Evolutionary conservation across 2,329 filamentous ascomycete genomes (phyloP).

Genomic region (Fusarium domesticum): DNA sequence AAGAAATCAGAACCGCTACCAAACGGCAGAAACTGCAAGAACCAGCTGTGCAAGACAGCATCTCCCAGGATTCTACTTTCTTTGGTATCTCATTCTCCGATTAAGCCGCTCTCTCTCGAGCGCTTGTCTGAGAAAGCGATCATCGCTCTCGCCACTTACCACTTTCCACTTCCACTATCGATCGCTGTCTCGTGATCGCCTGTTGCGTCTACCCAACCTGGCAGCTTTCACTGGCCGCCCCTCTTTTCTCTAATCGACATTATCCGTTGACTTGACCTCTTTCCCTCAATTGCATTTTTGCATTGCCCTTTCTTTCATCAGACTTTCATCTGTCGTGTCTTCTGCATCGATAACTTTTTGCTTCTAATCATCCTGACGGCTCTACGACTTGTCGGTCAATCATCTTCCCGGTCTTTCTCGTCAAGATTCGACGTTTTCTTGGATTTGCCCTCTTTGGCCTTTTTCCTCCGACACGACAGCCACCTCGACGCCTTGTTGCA

Average conservation of each 20-base stretch:
- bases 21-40: constrained; percentile 16
- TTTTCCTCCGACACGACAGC: constrained; percentile 13
- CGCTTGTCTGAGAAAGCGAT: constrained; percentile 5
- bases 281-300: constrained; percentile 15
- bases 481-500: constrained; percentile 15
- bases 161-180: constrained; percentile 3
- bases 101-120: background rate
- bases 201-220: constrained; percentile 3
- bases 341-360: constrained; percentile 18
- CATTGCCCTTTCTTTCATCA: constrained; percentile 27
- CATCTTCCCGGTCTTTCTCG: constrained; percentile 12
- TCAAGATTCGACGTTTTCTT: constrained; percentile 22
- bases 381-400: constrained; percentile 16
- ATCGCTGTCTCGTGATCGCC: constrained; percentile 8
- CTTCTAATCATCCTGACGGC: constrained; percentile 23
- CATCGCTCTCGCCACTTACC: constrained; percentile 6
- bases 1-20: constrained; percentile 22
- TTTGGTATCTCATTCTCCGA: constrained; percentile 11
- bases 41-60: constrained; percentile 11
- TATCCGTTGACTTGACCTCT: constrained; percentile 10
- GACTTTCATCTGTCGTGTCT: constrained; percentile 14
- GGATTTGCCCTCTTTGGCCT: constrained; percentile 19
- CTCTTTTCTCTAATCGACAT: constrained; percentile 7
- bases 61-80: constrained; percentile 15
- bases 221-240: constrained; percentile 6